Evolutionary conservation across 257 asterid species (phyloP), one percentile per base, ranked within the genome.

Genomic region (Knoxia roxburghii): DNA sequence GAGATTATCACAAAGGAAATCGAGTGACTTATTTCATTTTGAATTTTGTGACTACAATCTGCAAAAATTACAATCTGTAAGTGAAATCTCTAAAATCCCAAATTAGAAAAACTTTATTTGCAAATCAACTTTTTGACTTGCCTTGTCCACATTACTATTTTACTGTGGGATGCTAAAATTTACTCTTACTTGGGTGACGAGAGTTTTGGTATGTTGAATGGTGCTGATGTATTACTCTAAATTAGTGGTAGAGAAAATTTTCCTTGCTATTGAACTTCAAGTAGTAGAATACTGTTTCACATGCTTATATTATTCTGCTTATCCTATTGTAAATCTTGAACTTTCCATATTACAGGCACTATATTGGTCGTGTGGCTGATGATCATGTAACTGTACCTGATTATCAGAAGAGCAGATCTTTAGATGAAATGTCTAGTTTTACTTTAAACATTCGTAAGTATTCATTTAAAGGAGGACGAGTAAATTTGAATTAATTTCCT

Each of bases 371-470:
- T 67, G 65, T 62, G 50, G 72, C 77, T 67, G 64, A 73, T 61
- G 84, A 78, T 59, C 71, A 79, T 60, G 84, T 78, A 72, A 74
- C 68, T 64, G 74, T 78, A 54, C 43, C 61, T 11, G 73, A 68
- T 64, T 61, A 52, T 69, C 84, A 41, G 71, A 70, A 77, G 50
- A 76, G 61, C 21, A 78, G 64, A 53, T 62, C 77, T 64, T 65
- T 72, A 50, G 69, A 72, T 69, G 70, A 71, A 53, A 75, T 64
- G 69, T 68, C 51, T 64, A 75, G 69, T 43, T 50, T 86, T 67
- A 43, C 72, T 59, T 71, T 76, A 66, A 76, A 86, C 75, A 84
- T 69, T 74, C 83, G 98, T 89, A 80, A 84, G 95, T 79, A 68
- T 76, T 75, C 72, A 54, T 66, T 73, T 65, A 35, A 46, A 58